Conservation (phyloP, 352 stramenopile species). For the Phytophthora sp. region DNA sequence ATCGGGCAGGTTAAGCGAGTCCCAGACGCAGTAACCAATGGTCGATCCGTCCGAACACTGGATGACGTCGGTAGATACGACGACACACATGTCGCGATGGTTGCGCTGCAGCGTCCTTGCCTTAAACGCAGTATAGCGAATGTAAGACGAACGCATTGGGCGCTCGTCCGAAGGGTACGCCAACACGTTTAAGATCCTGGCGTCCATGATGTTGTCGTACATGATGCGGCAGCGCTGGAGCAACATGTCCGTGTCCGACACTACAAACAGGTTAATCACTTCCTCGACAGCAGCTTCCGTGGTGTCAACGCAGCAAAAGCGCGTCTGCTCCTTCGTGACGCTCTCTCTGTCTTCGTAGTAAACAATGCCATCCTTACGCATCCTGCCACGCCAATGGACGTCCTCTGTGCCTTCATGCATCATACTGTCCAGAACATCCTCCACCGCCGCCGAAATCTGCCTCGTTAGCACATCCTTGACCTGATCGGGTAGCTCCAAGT, state of each 20-base stretch:
- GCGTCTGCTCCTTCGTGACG: constrained; percentile 39
- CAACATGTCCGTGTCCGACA: constrained; percentile 46
- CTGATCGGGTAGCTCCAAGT: constrained; percentile 28
- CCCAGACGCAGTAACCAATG: constrained; percentile 58
- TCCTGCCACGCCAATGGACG: constrained; percentile 35
- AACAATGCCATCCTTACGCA: constrained; percentile 43
- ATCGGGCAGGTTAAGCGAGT: constrained; percentile 49
- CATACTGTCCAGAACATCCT: constrained; percentile 51
- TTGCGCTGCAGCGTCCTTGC: constrained; percentile 39
- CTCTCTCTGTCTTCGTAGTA: constrained; percentile 50
- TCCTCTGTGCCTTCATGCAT: constrained; percentile 40
- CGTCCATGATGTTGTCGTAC: constrained; percentile 53
- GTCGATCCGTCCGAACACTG: constrained; percentile 44
- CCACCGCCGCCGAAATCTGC: constrained; percentile 41
- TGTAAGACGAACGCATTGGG: constrained; percentile 45
- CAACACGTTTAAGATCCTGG: constrained; percentile 42
- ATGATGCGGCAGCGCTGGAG: constrained; percentile 45
- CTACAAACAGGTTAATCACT: constrained; percentile 44
- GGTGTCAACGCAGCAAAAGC: constrained; percentile 47
- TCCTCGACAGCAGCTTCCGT: constrained; percentile 43
- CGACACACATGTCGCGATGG: constrained; percentile 52
- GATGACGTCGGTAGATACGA: constrained; percentile 48
- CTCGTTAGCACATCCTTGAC: constrained; percentile 32
- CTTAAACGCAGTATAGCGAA: constrained; percentile 55
- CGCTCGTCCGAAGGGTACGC: constrained; percentile 39